Base-by-base conservation (phyloP, 768 basidiomycete species). In the Hericium alpestre region DNA sequence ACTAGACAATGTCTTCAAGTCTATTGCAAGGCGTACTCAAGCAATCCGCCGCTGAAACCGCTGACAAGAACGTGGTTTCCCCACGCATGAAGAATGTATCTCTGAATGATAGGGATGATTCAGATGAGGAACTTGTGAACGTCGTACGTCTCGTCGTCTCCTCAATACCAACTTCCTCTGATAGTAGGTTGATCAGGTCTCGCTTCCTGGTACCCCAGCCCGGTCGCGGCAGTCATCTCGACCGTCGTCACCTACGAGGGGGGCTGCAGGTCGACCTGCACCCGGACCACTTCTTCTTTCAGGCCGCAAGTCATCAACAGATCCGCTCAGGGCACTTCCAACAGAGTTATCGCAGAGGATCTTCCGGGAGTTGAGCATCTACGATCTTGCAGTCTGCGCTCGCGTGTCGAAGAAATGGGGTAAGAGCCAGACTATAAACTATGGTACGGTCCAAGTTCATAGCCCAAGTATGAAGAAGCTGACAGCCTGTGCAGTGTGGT, bases 371-470 rank as follows among this genome's bases (percentile, higher is more conserved):
- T 73, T 96, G 6, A 70, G 79, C 12, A 71, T 87, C 27, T 70
- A 70, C 57, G 83, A 90, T 56, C 78, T 95, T 40, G 85, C 88
- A 4, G 77, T 79, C 55, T 93, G 90, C 65, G 79, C 91, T 22
- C 70, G 84, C 38, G 91, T 95, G 4, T 90, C 82, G 50, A 84
- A 80, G 69, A 88, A 91, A 71, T 96, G 93, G 93, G 79, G 76
- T 58, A 83, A 83, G 67, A 93, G 90, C 61, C 90, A 93, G 72
- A 89, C 92, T 0, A 69, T 95, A 58, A 96, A 96, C 70, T 94
- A 95, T 67, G 85, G 93, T 90, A 76, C 66, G 59, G 62, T 27
- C 11, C 8, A 40, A 41, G 23, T 61, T 51, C 39, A 38, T 16
- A 15, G 25, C 16, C 39, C 18, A 18, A 25, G 38, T 53, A 41